phyloP scores from a whole-genome alignment of 495 filamentous ascomycete genomes.

The Xylaria venustula region DNA sequence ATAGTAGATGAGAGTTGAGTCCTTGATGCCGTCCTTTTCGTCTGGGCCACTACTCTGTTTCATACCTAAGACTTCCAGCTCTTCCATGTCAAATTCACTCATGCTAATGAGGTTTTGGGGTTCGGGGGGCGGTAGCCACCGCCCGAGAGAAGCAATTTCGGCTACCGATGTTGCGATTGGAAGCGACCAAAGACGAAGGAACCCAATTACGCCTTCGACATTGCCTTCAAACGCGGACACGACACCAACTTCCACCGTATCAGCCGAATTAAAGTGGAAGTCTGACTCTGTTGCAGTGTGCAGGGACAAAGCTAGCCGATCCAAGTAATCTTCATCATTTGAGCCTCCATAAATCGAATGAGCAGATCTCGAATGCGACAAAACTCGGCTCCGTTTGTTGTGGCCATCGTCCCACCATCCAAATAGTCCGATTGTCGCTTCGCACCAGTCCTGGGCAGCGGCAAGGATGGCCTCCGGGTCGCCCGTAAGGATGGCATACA shows the following conservation, averaged over 20 bases:
- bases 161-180: constrained; percentile 71
- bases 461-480: constrained; percentile 65
- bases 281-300: constrained; percentile 43
- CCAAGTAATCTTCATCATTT: constrained; percentile 39
- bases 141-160: constrained; percentile 70
- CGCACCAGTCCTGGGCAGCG: constrained; percentile 78
- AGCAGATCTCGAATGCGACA: constrained; percentile 40
- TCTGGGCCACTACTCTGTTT: constrained; percentile 40
- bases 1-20: constrained; percentile 73
- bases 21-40: constrained; percentile 55
- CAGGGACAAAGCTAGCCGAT: constrained; percentile 49
- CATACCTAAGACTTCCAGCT: constrained; percentile 54
- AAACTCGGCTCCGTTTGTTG: constrained; percentile 39
- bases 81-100: constrained; percentile 51
- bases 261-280: constrained; percentile 70
- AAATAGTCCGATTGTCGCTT: constrained; percentile 75
- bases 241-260: constrained; percentile 71
- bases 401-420: constrained; percentile 87
- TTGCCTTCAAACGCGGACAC: constrained; percentile 78
- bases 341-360: constrained; percentile 20
- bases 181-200: constrained; percentile 75
- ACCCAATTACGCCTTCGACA: constrained; percentile 66
- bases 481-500: constrained; percentile 77
- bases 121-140: constrained; percentile 65
- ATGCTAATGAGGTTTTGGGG: constrained; percentile 42